phyloP scores from a whole-genome alignment of 2,329 filamentous ascomycete species.

The Curvularia hawaiiensis region DNA sequence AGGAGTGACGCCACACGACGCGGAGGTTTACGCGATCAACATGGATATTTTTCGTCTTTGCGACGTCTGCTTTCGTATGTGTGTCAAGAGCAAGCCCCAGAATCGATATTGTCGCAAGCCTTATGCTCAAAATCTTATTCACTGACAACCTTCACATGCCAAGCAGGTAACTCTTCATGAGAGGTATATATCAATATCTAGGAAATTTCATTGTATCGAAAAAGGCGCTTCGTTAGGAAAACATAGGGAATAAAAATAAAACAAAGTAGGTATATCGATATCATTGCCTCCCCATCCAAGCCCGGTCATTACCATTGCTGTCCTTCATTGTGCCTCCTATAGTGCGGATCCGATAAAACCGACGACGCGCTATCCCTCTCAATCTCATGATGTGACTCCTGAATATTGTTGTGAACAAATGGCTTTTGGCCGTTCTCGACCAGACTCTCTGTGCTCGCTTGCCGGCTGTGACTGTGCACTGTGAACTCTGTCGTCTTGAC shows the following conservation, averaged over 20 bases:
- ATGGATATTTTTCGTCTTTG: no score
- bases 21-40: no score
- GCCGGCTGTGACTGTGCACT: conserved; percentile 26
- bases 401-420: conserved; percentile 11
- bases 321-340: conserved; percentile 16
- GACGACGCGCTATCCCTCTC: conserved; percentile 22
- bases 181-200: no score
- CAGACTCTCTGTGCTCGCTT: conserved; percentile 16
- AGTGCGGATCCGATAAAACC: conserved; percentile 20
- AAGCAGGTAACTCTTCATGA: no score
- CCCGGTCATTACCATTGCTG: conserved; percentile 4
- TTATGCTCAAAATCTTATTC: no score
- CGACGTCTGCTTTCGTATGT: no score
- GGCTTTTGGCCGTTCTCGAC: conserved; percentile 25
- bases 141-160: no score
- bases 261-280: background rate
- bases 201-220: no score
- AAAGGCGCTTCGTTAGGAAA: background rate
- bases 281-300: background rate
- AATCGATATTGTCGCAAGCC: no score
- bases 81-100: no score
- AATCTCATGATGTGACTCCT: conserved; percentile 11
- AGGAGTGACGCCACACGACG: no score
- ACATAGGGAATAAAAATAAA: background rate
- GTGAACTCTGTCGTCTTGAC: conserved; percentile 29